Evolutionary conservation across 106 monocot species (phyloP).

Genomic region (Dendrobium officinale): DNA sequence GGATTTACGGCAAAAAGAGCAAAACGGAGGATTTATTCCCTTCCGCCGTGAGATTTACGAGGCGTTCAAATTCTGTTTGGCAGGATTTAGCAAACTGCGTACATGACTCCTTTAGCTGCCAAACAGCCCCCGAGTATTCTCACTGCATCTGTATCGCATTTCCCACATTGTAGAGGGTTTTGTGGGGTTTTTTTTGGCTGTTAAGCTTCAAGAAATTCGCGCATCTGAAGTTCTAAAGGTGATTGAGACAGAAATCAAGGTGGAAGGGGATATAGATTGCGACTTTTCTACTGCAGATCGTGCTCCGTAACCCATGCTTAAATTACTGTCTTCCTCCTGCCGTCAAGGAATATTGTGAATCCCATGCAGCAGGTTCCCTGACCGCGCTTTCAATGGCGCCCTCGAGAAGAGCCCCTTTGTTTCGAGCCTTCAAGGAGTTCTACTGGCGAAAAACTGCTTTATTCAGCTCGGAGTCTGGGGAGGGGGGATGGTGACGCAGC

Average conservation of each 20-base stretch:
- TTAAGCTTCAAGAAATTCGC: background rate
- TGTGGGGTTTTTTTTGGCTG: background rate
- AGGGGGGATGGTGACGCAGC: no score
- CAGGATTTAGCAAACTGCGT: no score
- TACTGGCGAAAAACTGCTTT: conserved; percentile 17
- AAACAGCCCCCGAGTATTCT: no score
- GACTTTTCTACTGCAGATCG: background rate
- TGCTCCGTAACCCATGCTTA: conserved; percentile 13
- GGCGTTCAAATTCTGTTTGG: no score
- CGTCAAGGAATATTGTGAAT: conserved; percentile 5
- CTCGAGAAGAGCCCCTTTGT: conserved; percentile 24
- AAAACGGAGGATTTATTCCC: no score
- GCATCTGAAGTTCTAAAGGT: background rate
- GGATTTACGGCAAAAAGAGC: no score
- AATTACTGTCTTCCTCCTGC: conserved; percentile 4
- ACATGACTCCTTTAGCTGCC: no score
- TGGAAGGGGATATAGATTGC: background rate
- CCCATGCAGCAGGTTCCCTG: conserved; percentile 8
- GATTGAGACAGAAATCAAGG: background rate
- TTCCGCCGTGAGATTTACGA: no score
- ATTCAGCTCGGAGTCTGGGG: conserved; percentile 27
- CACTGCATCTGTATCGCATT: background rate
- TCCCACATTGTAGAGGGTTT: background rate
- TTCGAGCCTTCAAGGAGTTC: conserved; percentile 27
- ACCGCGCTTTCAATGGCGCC: conserved; percentile 4